Conservation (phyloP, 129 eudicot species). For the Flaveria brownii region DNA sequence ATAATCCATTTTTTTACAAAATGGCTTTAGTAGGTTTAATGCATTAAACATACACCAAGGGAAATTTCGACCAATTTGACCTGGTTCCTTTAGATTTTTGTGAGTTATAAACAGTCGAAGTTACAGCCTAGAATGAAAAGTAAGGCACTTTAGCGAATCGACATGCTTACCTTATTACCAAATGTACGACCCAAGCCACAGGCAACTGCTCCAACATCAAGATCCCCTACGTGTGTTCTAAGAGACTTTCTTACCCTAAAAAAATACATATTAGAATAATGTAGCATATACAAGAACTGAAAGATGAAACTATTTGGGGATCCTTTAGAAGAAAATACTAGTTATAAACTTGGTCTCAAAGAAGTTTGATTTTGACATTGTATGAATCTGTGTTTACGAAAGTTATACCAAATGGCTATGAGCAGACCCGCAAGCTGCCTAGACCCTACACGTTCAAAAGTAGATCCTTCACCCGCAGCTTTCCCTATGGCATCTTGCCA, state of each 20-base stretch:
- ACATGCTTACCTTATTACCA: constrained; percentile 81
- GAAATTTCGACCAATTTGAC: neutral
- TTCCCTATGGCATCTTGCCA: constrained; percentile 98
- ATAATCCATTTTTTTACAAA: neutral
- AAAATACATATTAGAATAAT: constrained; percentile 16
- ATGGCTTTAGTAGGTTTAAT: neutral
- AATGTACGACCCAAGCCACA: constrained; percentile 98
- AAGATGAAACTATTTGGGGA: neutral
- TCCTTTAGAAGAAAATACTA: neutral
- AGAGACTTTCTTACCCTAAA: constrained; percentile 83
- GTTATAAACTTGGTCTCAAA: neutral
- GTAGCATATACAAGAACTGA: constrained; percentile 13
- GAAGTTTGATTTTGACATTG: constrained; percentile 13
- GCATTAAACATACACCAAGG: neutral
- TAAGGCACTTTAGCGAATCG: neutral
- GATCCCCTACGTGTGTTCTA: constrained; percentile 93
- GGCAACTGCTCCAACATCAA: constrained; percentile 94
- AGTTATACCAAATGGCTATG: constrained; percentile 78
- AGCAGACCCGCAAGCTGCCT: constrained; percentile 91
- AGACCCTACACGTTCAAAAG: constrained; percentile 94
- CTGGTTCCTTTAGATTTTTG: neutral
- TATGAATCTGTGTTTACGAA: constrained; percentile 15
- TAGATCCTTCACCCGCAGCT: constrained; percentile 77
- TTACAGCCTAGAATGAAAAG: neutral
- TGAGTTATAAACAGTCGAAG: neutral